A percentile compares a stretch with the other conserved stretches of the same genome.
These are phyloP conservation scores for Backusella macrospora DNA, from an alignment of 192 early-diverging fungal genomes.

Conservation along the genomic window DNA sequence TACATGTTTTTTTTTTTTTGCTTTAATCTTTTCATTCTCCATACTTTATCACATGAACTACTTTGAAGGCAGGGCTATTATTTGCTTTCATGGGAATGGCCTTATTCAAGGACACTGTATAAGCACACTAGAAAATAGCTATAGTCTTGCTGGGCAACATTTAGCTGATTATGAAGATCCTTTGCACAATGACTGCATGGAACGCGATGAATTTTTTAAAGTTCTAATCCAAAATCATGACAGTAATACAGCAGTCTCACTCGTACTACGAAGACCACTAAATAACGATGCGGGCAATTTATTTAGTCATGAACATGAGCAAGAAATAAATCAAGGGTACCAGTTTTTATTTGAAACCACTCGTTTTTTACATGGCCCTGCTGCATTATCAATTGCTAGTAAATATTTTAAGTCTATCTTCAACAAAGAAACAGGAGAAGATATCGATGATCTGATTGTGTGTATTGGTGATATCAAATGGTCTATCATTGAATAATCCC, in stretches of 20 bases:
- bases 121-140: background rate
- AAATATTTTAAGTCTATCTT: background rate
- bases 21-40: background rate
- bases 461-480: constrained; percentile 4
- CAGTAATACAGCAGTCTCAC: background rate
- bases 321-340: constrained; percentile 8
- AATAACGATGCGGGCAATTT: background rate
- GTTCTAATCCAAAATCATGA: background rate
- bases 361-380: constrained; percentile 4
- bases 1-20: background rate
- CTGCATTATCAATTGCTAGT: background rate
- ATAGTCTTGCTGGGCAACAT: constrained; percentile 11
- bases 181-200: constrained; percentile 25
- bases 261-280: background rate
- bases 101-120: constrained; percentile 16
- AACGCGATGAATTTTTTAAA: constrained; percentile 24
- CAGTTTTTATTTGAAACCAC: constrained; percentile 7
- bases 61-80: background rate
- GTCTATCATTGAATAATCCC: background rate
- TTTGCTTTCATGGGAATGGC: background rate
- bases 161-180: constrained; percentile 12
- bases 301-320: constrained; percentile 10
- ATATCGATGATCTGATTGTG: background rate
- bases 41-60: background rate
- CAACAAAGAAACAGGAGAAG: too few relatives aligned